phyloP scores from a whole-genome alignment of 108 stramenopile species.

The Skeletonema marinoi region DNA sequence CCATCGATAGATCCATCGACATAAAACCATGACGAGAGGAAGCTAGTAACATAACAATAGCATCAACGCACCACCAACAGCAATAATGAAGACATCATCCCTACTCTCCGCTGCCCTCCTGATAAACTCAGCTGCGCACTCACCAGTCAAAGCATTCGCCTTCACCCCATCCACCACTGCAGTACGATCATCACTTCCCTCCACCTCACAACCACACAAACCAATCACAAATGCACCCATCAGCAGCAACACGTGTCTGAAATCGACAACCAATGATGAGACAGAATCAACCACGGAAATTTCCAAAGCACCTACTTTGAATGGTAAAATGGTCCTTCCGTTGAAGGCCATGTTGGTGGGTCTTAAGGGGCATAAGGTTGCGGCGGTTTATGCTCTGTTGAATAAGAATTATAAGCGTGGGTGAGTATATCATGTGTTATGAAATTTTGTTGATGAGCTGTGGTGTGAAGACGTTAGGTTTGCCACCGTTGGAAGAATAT shows the following conservation, averaged over 20 bases:
- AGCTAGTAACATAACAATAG: too few species aligned
- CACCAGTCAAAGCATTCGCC: background rate
- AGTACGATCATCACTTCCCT: background rate
- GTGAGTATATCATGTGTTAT: slow-evolving; percentile 5
- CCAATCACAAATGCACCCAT: too few species aligned
- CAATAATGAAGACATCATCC: too few species aligned
- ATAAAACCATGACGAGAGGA: too few species aligned
- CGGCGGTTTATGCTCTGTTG: slow-evolving; percentile 80
- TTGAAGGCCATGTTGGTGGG: slow-evolving; percentile 59
- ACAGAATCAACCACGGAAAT: slow-evolving; percentile 20
- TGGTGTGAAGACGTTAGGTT: too few species aligned
- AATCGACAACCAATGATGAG: background rate
- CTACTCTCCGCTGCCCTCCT: too few species aligned
- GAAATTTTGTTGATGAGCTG: background rate
- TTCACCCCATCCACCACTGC: background rate
- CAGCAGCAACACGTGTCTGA: background rate
- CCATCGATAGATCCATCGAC: too few species aligned
- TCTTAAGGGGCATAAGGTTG: slow-evolving; percentile 60
- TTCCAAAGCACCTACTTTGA: slow-evolving; percentile 58
- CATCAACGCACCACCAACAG: too few species aligned
- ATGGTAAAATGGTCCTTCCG: slow-evolving; percentile 77
- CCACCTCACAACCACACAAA: background rate
- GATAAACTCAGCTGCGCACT: too few species aligned
- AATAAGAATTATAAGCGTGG: slow-evolving; percentile 65
- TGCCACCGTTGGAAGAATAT: background rate